Conservation (phyloP, 75 land plant genomes). For the Larix kaempferi region DNA sequence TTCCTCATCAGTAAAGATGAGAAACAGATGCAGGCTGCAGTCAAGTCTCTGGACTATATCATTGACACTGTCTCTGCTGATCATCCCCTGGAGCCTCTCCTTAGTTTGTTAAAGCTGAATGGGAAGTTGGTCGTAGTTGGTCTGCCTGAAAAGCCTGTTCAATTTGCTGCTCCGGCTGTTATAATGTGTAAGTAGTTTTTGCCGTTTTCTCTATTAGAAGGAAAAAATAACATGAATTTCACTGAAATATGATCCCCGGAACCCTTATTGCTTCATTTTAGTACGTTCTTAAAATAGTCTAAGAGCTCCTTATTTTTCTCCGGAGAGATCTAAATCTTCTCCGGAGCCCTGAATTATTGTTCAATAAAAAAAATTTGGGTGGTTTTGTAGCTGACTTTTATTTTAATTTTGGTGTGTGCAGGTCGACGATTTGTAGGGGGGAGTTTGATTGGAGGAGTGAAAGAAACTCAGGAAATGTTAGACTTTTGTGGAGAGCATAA, state of each 20-base stretch:
- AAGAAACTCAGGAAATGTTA: slow-evolving; percentile 79
- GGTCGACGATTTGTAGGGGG: slow-evolving; percentile 54
- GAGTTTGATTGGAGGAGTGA: slow-evolving; percentile 61
- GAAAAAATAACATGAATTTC: too few relatives aligned
- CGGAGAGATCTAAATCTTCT: not conserved
- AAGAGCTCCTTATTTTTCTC: too few relatives aligned
- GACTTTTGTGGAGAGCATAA: slow-evolving; percentile 64
- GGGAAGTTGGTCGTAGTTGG: slow-evolving; percentile 48
- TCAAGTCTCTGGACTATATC: slow-evolving; percentile 30
- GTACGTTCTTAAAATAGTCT: too few relatives aligned
- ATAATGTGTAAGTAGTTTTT: too few relatives aligned
- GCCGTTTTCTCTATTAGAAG: too few relatives aligned
- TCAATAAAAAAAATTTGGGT: too few relatives aligned
- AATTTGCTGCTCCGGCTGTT: not conserved
- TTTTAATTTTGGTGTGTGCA: slow-evolving; percentile 10
- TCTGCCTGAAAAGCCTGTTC: slow-evolving; percentile 25
- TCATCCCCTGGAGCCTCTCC: slow-evolving; percentile 27
- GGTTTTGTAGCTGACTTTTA: too few relatives aligned
- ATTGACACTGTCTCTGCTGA: slow-evolving; percentile 40
- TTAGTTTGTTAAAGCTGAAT: slow-evolving; percentile 21
- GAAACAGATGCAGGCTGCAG: not conserved
- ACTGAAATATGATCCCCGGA: too few relatives aligned
- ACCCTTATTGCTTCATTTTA: too few relatives aligned
- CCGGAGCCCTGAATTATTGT: not conserved
- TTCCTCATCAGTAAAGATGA: slow-evolving; percentile 78